Evolutionary conservation across 2,329 filamentous ascomycete species (phyloP), one percentile per base, ranked within the genome.

Genomic region (Orbilia brochopaga): DNA sequence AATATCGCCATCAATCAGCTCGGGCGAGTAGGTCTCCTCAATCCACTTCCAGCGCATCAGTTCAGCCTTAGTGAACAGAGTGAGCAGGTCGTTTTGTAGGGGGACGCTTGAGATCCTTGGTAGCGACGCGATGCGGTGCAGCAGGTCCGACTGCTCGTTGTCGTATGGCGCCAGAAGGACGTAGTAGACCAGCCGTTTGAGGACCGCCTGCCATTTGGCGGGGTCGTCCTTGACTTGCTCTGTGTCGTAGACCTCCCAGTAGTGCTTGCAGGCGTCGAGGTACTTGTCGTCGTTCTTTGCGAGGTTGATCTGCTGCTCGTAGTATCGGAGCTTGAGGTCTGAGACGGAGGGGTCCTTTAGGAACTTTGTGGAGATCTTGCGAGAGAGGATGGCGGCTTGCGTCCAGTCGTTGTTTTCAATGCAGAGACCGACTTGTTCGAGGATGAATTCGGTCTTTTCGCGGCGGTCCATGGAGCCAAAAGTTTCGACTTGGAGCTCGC

Each of bases 21-120:
- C 91, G 23, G 90, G 88, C 1, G 92, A 92, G 76, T 95, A 99
- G 73, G 90, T 86, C 81, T 93, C 88, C 35, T 92, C 86, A 40
- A 99, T 91, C 79, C 94, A 89, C 10, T 94, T 93, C 94, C 94
- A 99, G 79, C 93, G 90, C 94, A 99, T 99, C 74, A 99, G 85
- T 82, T 99, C 94, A 75, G 90, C 90, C 3, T 96, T 87, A 30
- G 94, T 99, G 81, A 99, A 99, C 70, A 94, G 87, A 81, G 95
- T 95, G 66, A 99, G 85, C 7, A 99, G 86, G 77, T 92, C 88
- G 46, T 74, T 65, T 48, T 76, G 74, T 56, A 74, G 63, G 19
- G 69, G 74, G 30, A 91, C 89, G 75, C 97, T 93, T 2, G 90
- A 82, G 1, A 97, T 87, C 74, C 94, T 90, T 6, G 88, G 82